These are phyloP conservation scores for Pleurotus cornucopiae DNA, from an alignment of 768 basidiomycete species.

Conservation along the genomic window DNA sequence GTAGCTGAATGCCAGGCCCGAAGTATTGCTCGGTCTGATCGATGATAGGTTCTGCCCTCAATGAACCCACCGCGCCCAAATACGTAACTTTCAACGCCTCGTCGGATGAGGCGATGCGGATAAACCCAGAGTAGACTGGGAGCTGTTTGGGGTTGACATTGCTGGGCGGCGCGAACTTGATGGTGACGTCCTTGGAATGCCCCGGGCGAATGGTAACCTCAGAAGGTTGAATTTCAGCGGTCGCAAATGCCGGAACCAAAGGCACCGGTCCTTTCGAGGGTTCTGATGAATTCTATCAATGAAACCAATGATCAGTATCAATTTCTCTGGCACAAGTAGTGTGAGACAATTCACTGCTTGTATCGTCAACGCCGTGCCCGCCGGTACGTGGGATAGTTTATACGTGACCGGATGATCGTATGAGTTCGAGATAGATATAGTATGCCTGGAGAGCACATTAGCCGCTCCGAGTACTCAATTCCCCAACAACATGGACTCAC, in stretches of 20 bases:
- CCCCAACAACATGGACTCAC: conserved; percentile 24
- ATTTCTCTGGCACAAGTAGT: neutral
- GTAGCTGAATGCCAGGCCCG: conserved; percentile 22
- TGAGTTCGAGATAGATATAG: conserved; percentile 47
- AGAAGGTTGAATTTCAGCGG: conserved; percentile 29
- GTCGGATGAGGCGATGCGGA: conserved; percentile 25
- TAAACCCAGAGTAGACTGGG: conserved; percentile 49
- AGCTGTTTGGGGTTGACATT: conserved; percentile 28
- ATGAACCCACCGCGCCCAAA: conserved; percentile 31
- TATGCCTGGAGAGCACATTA: conserved; percentile 28
- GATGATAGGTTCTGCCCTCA: conserved; percentile 29
- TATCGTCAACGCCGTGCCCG: conserved; percentile 48
- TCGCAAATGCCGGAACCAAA: conserved; percentile 34
- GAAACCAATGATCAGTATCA: too few species aligned
- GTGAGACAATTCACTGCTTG: conserved; percentile 14
- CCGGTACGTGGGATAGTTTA: conserved; percentile 48
- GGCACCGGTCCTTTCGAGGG: conserved; percentile 23
- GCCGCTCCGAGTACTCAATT: neutral
- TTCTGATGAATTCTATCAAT: conserved; percentile 11
- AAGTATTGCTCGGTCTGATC: conserved; percentile 31
- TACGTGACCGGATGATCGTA: conserved; percentile 37
- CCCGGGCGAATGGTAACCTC: conserved; percentile 29
- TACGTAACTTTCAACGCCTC: conserved; percentile 30
- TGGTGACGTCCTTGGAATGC: conserved; percentile 21
- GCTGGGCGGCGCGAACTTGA: conserved; percentile 35